Conservation (phyloP, 176 grass and related monocot species). For the Tuctoria greenei region DNA sequence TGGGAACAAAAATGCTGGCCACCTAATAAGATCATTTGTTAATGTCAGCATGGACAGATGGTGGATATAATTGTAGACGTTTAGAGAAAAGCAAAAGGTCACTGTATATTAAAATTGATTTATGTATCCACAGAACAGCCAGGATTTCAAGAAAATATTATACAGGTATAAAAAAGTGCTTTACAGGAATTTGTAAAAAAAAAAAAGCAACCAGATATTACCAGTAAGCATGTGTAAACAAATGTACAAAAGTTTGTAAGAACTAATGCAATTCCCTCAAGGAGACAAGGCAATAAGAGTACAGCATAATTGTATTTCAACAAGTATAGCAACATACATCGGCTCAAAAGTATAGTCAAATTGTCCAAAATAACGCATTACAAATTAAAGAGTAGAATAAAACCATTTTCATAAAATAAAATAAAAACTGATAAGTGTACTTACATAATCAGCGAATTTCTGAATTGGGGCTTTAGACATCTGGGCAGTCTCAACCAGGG, state of each 20-base stretch:
- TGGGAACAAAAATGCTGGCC: slow-evolving; percentile 87
- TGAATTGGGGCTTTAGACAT: slow-evolving; percentile 91
- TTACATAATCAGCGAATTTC: slow-evolving; percentile 86
- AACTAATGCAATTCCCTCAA: background rate
- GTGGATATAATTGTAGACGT: background rate
- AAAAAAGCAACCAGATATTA: background rate
- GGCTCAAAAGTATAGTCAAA: slow-evolving; percentile 3
- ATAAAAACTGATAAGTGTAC: slow-evolving; percentile 22
- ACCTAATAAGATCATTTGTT: slow-evolving; percentile 48
- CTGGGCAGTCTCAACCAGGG: slow-evolving; percentile 85
- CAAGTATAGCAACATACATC: background rate
- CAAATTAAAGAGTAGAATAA: slow-evolving; percentile 14
- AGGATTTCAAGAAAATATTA: background rate
- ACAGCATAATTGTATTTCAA: background rate
- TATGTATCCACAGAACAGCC: background rate
- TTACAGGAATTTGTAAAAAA: background rate
- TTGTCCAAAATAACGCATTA: slow-evolving; percentile 9
- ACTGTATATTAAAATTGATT: background rate
- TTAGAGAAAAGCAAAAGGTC: slow-evolving; percentile 15
- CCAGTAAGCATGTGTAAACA: background rate
- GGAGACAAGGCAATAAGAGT: slow-evolving; percentile 3
- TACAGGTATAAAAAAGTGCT: slow-evolving; percentile 16
- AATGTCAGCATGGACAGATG: slow-evolving; percentile 17
- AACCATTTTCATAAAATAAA: background rate
- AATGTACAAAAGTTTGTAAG: background rate